phyloP scores from a whole-genome alignment of 495 filamentous ascomycete genomes.

The Aspergillus haitiensis region DNA sequence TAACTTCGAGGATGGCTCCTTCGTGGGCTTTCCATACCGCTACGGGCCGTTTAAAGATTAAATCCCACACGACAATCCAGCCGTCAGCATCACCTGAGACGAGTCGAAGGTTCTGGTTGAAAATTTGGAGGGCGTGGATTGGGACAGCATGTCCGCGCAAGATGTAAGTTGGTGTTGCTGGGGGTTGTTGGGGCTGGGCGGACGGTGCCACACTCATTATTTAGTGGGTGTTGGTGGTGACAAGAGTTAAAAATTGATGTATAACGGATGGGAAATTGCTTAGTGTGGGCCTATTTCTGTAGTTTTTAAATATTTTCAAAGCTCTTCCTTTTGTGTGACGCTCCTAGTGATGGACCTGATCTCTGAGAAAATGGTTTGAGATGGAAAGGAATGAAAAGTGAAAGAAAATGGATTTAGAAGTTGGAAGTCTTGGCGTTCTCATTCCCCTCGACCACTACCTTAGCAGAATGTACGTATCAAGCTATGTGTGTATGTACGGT shows the following conservation, averaged over 20 bases:
- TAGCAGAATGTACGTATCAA: too few relatives aligned
- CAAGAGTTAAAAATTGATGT: neutral
- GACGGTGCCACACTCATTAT: slow-evolving; percentile 10
- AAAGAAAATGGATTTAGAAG: too few relatives aligned
- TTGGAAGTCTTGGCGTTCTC: too few relatives aligned
- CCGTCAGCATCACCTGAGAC: slow-evolving; percentile 88
- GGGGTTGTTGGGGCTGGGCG: slow-evolving; percentile 30
- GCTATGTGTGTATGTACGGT: too few relatives aligned
- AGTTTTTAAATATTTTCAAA: too few relatives aligned
- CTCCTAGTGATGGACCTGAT: too few relatives aligned
- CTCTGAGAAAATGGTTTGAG: too few relatives aligned
- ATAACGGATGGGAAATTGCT: neutral
- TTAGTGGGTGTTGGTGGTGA: neutral
- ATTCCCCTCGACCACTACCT: too few relatives aligned
- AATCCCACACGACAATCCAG: slow-evolving; percentile 83
- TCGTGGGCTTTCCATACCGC: slow-evolving; percentile 87
- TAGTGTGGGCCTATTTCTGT: too few relatives aligned
- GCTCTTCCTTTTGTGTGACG: too few relatives aligned
- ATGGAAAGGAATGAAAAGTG: too few relatives aligned
- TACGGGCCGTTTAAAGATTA: slow-evolving; percentile 75
- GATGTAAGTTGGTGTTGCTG: slow-evolving; percentile 77
- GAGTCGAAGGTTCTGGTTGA: slow-evolving; percentile 70
- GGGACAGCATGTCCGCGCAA: slow-evolving; percentile 82
- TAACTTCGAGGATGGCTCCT: slow-evolving; percentile 71
- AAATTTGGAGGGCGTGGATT: slow-evolving; percentile 76